A percentile compares a stretch with the other conserved stretches of the same genome.
These are phyloP conservation scores for Aegilops speltoides DNA, from an alignment of 176 grass and related monocot genomes.

Conservation along the genomic window DNA sequence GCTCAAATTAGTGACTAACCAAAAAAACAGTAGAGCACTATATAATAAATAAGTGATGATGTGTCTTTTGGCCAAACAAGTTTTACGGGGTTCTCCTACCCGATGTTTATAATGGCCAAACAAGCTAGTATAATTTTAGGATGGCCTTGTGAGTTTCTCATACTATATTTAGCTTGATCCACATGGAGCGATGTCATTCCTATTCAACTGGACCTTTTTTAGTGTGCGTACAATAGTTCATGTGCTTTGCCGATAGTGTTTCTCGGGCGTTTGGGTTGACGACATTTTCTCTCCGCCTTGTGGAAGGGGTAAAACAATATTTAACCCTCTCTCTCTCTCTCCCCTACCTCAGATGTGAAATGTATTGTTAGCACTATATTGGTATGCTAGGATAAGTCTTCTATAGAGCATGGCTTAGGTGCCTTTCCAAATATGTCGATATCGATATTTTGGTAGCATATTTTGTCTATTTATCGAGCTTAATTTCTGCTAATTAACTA, in stretches of 20 bases:
- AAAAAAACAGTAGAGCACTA: not conserved
- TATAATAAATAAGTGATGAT: not conserved
- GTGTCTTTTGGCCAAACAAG: not conserved
- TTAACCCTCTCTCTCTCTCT: not conserved
- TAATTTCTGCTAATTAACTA: too few relatives aligned
- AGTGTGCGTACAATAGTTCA: not conserved
- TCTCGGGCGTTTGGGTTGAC: too few relatives aligned
- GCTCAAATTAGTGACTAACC: not conserved
- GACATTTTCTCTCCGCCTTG: too few relatives aligned
- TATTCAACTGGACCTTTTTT: not conserved
- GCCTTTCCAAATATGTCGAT: too few relatives aligned
- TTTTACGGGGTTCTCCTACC: not conserved
- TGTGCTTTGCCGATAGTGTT: too few relatives aligned
- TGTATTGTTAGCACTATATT: too few relatives aligned
- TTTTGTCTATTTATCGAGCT: too few relatives aligned
- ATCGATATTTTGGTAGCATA: too few relatives aligned
- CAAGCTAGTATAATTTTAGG: not conserved
- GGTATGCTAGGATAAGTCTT: too few relatives aligned
- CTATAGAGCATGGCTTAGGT: too few relatives aligned
- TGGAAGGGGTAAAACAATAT: not conserved
- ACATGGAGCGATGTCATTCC: not conserved
- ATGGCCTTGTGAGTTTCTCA: not conserved
- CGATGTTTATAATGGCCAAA: not conserved
- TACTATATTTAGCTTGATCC: not conserved
- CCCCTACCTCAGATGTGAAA: too few relatives aligned